Percentiles rank a stretch among this genome's conserved stretches.
Conservation (phyloP, 352 stramenopile genomes). For the Phytophthora colocasiae region DNA sequence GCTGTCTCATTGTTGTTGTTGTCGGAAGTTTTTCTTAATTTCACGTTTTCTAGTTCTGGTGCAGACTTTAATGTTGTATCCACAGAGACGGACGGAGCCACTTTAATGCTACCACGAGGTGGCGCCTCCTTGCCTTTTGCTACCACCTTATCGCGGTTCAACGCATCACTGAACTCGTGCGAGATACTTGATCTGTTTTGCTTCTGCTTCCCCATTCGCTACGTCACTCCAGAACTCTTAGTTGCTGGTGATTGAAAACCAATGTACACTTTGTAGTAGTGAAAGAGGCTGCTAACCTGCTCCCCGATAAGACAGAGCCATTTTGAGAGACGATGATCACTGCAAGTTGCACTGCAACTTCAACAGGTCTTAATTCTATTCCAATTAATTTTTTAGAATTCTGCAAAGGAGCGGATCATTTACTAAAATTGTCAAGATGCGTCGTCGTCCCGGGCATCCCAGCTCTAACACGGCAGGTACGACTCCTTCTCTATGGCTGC, state of each 20-base stretch:
- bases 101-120: constrained; percentile 14
- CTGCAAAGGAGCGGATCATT: not conserved
- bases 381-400: not conserved
- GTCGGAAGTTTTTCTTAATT: not conserved
- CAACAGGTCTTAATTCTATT: not conserved
- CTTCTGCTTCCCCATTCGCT: constrained; percentile 14
- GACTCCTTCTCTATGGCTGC: not conserved
- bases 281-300: no score
- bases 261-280: no score
- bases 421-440: constrained; percentile 26
- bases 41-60: constrained; percentile 1
- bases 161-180: constrained; percentile 35
- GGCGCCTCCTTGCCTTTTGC: constrained; percentile 6
- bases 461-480: constrained; percentile 26
- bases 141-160: constrained; percentile 34
- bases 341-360: not conserved
- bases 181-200: constrained; percentile 28
- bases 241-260: not conserved
- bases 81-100: constrained; percentile 6
- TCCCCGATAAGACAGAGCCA: no score
- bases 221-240: not conserved
- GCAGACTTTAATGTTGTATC: constrained; percentile 4
- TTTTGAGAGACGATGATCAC: not conserved
- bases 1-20: not conserved
- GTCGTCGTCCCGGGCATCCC: constrained; percentile 39